Percentiles rank a stretch among this genome's conserved stretches.
Conservation (phyloP, 306 rosid genomes). For the Ochetophila trinervis region DNA sequence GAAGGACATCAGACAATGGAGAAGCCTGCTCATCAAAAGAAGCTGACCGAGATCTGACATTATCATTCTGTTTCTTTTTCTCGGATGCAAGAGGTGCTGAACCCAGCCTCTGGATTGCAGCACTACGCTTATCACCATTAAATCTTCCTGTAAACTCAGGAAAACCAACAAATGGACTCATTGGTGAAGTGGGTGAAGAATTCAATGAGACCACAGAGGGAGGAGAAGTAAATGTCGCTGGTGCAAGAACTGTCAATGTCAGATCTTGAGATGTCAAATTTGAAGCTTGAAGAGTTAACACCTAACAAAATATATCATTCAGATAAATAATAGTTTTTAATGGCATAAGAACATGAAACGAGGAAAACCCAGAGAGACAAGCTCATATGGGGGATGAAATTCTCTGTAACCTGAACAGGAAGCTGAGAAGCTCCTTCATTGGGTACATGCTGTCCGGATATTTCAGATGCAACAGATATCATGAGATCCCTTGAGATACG, state of each 20-base stretch:
- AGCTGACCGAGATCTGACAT: constrained; percentile 32
- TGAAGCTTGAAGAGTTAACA: constrained; percentile 91
- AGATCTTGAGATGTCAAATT: constrained; percentile 89
- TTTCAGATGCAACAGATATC: constrained; percentile 74
- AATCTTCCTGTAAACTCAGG: constrained; percentile 49
- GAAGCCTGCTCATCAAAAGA: constrained; percentile 41
- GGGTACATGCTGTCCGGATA: constrained; percentile 49
- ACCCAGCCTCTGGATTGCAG: constrained; percentile 36
- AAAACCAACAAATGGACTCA: constrained; percentile 67
- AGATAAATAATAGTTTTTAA: constrained; percentile 20
- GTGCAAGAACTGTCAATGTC: constrained; percentile 84
- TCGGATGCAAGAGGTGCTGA: constrained; percentile 42
- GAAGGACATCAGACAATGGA: constrained; percentile 52
- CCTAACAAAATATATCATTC: constrained; percentile 56
- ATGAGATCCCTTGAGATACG: constrained; percentile 72
- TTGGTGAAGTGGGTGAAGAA: constrained; percentile 67
- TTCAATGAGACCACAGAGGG: constrained; percentile 67
- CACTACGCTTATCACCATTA: constrained; percentile 37
- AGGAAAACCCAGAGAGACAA: background rate
- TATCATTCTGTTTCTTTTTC: constrained; percentile 40
- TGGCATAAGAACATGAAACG: background rate
- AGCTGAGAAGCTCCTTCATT: constrained; percentile 50
- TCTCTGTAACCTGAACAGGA: constrained; percentile 72
- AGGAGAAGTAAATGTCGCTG: constrained; percentile 65
- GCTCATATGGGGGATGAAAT: background rate